Evolutionary conservation across 129 eudicot genomes (phyloP).

Genomic region (Gnaphalium uliginosum): DNA sequence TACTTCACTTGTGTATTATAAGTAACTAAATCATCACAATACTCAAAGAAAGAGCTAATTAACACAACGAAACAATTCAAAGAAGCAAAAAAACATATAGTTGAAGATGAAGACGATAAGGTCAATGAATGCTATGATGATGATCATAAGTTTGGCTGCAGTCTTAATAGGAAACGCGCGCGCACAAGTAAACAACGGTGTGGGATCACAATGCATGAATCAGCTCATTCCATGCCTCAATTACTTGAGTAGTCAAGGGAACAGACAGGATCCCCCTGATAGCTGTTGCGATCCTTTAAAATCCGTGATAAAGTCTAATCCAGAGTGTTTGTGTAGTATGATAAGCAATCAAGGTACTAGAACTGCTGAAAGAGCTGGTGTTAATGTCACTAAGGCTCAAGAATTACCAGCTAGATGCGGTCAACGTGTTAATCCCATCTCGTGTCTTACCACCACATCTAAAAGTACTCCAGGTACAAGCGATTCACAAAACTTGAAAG

Average conservation of each 20-base stretch:
- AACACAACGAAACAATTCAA: not conserved
- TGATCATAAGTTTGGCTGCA: not conserved
- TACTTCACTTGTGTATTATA: not conserved
- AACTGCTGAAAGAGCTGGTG: constrained; percentile 61
- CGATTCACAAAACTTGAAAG: constrained; percentile 12
- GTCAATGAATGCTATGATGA: constrained; percentile 11
- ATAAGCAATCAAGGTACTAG: constrained; percentile 55
- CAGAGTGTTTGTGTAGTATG: constrained; percentile 72
- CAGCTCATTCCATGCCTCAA: constrained; percentile 43
- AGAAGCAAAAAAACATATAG: not conserved
- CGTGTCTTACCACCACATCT: constrained; percentile 53
- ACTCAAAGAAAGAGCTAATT: constrained; percentile 9
- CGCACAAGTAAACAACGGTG: constrained; percentile 18
- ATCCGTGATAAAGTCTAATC: constrained; percentile 56
- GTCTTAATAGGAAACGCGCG: constrained; percentile 13
- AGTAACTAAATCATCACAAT: constrained; percentile 5
- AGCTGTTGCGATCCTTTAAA: constrained; percentile 72
- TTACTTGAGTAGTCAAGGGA: constrained; percentile 22
- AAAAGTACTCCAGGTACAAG: constrained; percentile 31
- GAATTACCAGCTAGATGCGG: constrained; percentile 79
- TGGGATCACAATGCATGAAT: constrained; percentile 26
- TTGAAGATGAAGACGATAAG: constrained; percentile 21
- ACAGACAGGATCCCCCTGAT: constrained; percentile 46
- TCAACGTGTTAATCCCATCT: constrained; percentile 61
- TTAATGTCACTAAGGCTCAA: constrained; percentile 65